Evolutionary conservation across 352 stramenopile species (phyloP).

Genomic region (Phytophthora cactorum): DNA sequence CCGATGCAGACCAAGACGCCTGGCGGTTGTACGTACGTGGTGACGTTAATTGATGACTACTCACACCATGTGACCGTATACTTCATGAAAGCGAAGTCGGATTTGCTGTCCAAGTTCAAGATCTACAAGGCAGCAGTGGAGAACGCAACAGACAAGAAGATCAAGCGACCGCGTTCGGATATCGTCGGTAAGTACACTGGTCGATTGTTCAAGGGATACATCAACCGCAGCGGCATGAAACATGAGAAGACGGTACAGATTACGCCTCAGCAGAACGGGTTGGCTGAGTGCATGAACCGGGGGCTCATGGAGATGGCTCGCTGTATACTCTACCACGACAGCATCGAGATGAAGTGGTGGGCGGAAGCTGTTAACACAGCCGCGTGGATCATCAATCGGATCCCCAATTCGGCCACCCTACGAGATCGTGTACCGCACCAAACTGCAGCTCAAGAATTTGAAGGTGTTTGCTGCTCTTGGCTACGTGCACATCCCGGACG

Average conservation of each 20-base stretch:
- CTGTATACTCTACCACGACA: slow-evolving; percentile 4
- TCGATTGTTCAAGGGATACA: too few species aligned
- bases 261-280: too few species aligned
- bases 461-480: not conserved
- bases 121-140: slow-evolving; percentile 14
- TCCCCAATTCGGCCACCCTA: not conserved
- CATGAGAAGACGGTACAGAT: too few species aligned
- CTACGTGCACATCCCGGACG: too few species aligned
- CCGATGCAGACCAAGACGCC: slow-evolving; percentile 10
- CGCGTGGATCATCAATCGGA: slow-evolving; percentile 18
- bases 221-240: too few species aligned
- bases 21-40: not conserved
- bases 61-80: slow-evolving; percentile 24
- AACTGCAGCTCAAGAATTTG: slow-evolving; percentile 9
- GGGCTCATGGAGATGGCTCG: not conserved
- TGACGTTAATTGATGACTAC: slow-evolving; percentile 37
- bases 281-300: too few species aligned
- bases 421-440: not conserved
- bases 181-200: slow-evolving; percentile 21
- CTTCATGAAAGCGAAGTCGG: slow-evolving; percentile 31
- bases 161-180: slow-evolving; percentile 19
- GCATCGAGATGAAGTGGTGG: slow-evolving; percentile 12
- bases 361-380: slow-evolving; percentile 19
- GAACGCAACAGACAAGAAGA: not conserved
- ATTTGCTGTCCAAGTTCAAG: slow-evolving; percentile 23